Evolutionary conservation across 1,139 yeast genomes (phyloP).

Genomic region (Casaregolazyma lundiana): DNA sequence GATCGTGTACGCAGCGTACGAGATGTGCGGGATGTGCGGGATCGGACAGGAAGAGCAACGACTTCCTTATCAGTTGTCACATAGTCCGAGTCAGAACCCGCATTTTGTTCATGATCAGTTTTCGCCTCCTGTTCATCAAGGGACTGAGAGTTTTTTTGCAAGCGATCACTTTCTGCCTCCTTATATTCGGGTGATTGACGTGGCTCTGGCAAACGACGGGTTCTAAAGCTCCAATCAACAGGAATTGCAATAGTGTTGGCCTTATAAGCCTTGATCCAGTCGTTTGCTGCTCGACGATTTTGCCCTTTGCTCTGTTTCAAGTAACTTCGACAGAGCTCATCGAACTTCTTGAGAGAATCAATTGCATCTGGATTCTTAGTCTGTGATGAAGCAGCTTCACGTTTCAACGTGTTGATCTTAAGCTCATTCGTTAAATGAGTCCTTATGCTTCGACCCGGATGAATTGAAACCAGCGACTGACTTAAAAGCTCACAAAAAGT

Average conservation of each 20-base stretch:
- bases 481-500: background rate
- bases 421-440: slow-evolving; percentile 7
- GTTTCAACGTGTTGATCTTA: background rate
- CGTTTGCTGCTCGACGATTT: background rate
- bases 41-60: too few relatives aligned
- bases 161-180: too few relatives aligned
- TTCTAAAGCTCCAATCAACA: background rate
- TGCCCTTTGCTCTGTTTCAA: background rate
- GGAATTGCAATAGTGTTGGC: background rate
- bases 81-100: background rate
- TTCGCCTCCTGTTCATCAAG: background rate
- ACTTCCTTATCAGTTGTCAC: background rate
- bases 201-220: too few relatives aligned
- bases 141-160: too few relatives aligned
- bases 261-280: background rate
- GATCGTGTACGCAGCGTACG: too few relatives aligned
- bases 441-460: slow-evolving; percentile 2
- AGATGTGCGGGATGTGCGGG: too few relatives aligned
- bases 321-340: background rate
- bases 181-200: too few relatives aligned
- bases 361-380: background rate
- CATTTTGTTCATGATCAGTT: background rate
- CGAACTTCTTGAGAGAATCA: slow-evolving; percentile 3
- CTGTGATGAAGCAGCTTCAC: slow-evolving; percentile 5
- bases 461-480: background rate